A percentile compares a stretch with the other conserved stretches of the same genome.
These are phyloP conservation scores for Coelastrella sp. DNA, from an alignment of 139 green algal genomes.

Conservation along the genomic window DNA sequence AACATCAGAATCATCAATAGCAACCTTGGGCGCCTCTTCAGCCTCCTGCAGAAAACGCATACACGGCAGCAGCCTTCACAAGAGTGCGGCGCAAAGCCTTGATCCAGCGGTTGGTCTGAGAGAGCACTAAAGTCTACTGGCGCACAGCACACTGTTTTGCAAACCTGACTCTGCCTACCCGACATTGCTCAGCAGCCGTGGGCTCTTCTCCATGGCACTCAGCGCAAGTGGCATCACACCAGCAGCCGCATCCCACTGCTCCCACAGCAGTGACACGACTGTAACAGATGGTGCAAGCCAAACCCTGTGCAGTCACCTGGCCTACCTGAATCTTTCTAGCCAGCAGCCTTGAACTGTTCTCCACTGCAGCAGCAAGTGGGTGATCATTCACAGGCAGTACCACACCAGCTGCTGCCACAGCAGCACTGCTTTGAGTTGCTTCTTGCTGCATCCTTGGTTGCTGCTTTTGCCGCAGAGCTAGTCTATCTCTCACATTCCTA, in stretches of 20 bases:
- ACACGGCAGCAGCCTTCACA: background rate
- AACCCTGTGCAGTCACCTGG: background rate
- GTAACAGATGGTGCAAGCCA: too few species aligned
- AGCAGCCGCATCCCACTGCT: background rate
- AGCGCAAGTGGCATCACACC: too few species aligned
- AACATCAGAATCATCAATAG: background rate
- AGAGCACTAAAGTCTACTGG: background rate
- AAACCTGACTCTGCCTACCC: too few species aligned
- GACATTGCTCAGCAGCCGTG: too few species aligned
- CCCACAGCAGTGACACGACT: background rate
- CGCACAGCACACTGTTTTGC: too few species aligned
- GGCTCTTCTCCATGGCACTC: too few species aligned
- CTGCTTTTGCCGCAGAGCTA: background rate
- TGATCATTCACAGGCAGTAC: constrained; percentile 27
- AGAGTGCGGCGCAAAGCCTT: too few species aligned
- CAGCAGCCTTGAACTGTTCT: constrained; percentile 25
- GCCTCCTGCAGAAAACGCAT: constrained; percentile 10
- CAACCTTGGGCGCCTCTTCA: constrained; percentile 4
- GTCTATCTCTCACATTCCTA: background rate
- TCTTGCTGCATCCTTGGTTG: background rate
- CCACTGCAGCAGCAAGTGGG: constrained; percentile 15
- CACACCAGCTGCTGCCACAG: background rate
- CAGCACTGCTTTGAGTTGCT: background rate
- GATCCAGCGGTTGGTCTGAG: background rate
- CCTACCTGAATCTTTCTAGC: constrained; percentile 38